Percentiles rank a stretch among this genome's conserved stretches.
Evolutionary conservation across 129 eudicot species (phyloP).

Genomic region (Tagetes erecta): DNA sequence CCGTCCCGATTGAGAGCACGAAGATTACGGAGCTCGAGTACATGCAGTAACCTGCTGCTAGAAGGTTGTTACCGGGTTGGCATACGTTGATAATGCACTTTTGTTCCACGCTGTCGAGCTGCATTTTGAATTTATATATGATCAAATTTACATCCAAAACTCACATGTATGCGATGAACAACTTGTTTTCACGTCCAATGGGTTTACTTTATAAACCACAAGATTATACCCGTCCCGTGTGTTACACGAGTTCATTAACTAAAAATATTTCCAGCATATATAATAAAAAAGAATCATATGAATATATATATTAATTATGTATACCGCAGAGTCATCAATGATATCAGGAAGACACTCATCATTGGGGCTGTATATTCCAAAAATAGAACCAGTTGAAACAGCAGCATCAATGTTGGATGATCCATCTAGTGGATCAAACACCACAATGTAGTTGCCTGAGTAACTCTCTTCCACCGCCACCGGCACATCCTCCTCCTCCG

Average conservation of each 20-base stretch:
- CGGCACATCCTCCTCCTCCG: conserved; percentile 98
- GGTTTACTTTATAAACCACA: no score
- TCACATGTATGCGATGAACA: not conserved
- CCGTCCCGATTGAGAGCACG: conserved; percentile 75
- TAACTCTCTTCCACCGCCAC: conserved; percentile 98
- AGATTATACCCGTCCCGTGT: not conserved
- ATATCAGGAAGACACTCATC: conserved; percentile 79
- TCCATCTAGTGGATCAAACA: conserved; percentile 96
- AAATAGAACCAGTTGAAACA: conserved; percentile 96
- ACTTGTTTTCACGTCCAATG: not conserved
- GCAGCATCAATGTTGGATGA: conserved; percentile 99
- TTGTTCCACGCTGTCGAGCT: conserved; percentile 61
- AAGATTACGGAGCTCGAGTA: conserved; percentile 97
- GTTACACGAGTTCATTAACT: no score
- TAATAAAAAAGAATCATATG: no score
- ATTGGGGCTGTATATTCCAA: conserved; percentile 94
- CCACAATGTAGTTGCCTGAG: conserved; percentile 99
- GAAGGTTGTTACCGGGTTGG: conserved; percentile 95
- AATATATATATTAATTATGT: no score
- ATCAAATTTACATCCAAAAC: not conserved
- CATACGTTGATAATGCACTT: conserved; percentile 83
- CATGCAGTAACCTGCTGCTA: conserved; percentile 98
- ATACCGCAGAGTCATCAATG: conserved; percentile 54
- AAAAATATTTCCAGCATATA: no score
- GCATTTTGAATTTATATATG: conserved; percentile 31